Evolutionary conservation across 2,329 filamentous ascomycete species (phyloP).

Genomic region (Chaetothyriales sp.): DNA sequence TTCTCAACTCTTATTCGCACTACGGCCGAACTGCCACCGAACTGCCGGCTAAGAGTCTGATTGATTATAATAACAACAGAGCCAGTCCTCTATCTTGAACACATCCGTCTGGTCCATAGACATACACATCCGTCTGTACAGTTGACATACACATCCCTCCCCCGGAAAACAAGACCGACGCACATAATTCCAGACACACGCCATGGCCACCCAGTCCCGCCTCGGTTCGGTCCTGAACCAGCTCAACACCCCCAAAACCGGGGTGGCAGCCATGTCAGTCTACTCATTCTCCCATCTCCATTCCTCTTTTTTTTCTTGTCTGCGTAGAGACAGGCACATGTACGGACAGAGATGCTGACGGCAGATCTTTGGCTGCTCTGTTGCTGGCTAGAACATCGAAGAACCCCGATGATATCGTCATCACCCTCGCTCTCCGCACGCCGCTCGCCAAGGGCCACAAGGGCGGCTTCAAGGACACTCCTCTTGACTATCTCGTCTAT

Average conservation of each 20-base stretch:
- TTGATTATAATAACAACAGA: too few relatives aligned
- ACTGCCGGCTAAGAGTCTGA: too few relatives aligned
- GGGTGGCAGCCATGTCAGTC: constrained; percentile 61
- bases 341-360: background rate
- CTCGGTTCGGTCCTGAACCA: constrained; percentile 80
- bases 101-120: too few relatives aligned
- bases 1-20: too few relatives aligned
- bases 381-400: constrained; percentile 57
- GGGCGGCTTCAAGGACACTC: constrained; percentile 89
- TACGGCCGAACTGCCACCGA: too few relatives aligned
- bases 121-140: background rate
- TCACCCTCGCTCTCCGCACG: constrained; percentile 80
- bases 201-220: constrained; percentile 62
- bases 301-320: background rate
- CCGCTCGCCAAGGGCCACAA: constrained; percentile 78
- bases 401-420: constrained; percentile 91
- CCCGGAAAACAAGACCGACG: too few relatives aligned
- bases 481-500: constrained; percentile 72
- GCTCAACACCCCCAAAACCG: constrained; percentile 56
- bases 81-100: too few relatives aligned
- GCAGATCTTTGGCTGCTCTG: background rate
- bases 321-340: too few relatives aligned
- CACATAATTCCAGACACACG: background rate
- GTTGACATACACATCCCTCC: background rate
- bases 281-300: background rate